These are phyloP conservation scores for Phaeotremella fagi DNA, from an alignment of 768 basidiomycete genomes.

Conservation along the genomic window DNA sequence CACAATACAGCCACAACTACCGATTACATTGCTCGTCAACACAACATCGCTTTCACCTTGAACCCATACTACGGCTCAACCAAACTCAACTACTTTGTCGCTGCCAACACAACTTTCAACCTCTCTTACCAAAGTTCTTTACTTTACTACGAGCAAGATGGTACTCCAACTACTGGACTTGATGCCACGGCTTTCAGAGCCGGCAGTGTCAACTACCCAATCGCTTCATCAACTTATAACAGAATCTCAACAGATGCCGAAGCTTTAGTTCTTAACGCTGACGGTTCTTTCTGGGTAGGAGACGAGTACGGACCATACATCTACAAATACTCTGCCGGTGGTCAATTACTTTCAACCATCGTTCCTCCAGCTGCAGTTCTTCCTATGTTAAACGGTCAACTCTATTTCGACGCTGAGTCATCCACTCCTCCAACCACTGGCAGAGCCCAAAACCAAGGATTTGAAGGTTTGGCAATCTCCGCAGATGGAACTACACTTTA, in stretches of 20 bases:
- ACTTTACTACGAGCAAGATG: conserved; percentile 53
- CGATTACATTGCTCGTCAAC: conserved; percentile 63
- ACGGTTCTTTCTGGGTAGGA: conserved; percentile 63
- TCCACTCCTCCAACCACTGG: conserved; percentile 54
- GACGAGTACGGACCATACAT: conserved; percentile 70
- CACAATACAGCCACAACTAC: conserved; percentile 54
- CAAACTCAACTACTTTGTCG: conserved; percentile 53
- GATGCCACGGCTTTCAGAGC: conserved; percentile 55
- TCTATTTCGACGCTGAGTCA: conserved; percentile 55
- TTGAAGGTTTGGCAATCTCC: conserved; percentile 60
- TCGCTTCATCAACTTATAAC: conserved; percentile 51
- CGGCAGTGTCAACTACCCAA: conserved; percentile 53
- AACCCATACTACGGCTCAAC: conserved; percentile 54
- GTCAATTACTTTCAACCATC: conserved; percentile 57
- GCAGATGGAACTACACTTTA: conserved; percentile 55
- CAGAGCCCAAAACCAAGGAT: conserved; percentile 58
- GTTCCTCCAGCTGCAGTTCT: conserved; percentile 59
- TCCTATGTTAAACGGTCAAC: conserved; percentile 51
- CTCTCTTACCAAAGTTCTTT: conserved; percentile 56
- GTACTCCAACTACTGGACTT: conserved; percentile 56
- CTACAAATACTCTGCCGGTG: conserved; percentile 55
- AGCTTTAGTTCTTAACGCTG: conserved; percentile 57
- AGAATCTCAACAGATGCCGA: conserved; percentile 59
- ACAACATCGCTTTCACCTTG: conserved; percentile 59
- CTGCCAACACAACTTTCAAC: conserved; percentile 56